Evolutionary conservation across 345 rosid genomes (phyloP).

Genomic region (Sisymbrium irio): DNA sequence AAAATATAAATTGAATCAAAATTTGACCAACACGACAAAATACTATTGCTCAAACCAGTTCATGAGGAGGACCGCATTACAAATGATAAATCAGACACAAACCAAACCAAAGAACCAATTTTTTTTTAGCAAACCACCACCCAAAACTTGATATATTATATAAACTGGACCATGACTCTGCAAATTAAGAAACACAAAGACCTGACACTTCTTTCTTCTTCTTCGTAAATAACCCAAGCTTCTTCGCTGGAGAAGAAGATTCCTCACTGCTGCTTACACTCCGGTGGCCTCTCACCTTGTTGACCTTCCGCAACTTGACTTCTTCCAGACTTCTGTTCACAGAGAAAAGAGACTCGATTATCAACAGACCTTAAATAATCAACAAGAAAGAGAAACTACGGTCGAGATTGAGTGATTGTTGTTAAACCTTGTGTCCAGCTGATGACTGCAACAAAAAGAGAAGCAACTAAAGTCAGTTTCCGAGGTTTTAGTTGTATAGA

Average conservation of each 20-base stretch:
- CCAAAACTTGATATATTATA: slow-evolving; percentile 50
- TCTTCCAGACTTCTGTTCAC: slow-evolving; percentile 57
- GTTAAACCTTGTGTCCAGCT: slow-evolving; percentile 55
- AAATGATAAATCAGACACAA: slow-evolving; percentile 20
- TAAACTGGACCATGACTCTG: slow-evolving; percentile 34
- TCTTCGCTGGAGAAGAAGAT: not conserved
- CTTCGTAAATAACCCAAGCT: not conserved
- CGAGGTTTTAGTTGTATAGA: not conserved
- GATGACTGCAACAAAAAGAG: slow-evolving; percentile 46
- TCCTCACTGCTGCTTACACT: slow-evolving; percentile 91
- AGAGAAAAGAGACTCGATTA: slow-evolving; percentile 3
- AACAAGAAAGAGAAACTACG: not conserved
- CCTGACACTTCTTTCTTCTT: not conserved
- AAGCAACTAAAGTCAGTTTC: slow-evolving; percentile 11
- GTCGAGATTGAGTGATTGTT: slow-evolving; percentile 11
- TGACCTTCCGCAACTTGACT: slow-evolving; percentile 46
- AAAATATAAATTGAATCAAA: not conserved
- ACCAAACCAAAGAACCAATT: slow-evolving; percentile 20
- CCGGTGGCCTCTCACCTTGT: slow-evolving; percentile 86
- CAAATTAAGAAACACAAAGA: slow-evolving; percentile 21
- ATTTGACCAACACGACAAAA: slow-evolving; percentile 15
- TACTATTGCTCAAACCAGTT: slow-evolving; percentile 14
- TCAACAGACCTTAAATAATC: not conserved
- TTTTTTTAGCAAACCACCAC: slow-evolving; percentile 30
- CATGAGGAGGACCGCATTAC: slow-evolving; percentile 12